Conservation (phyloP, 2,329 filamentous ascomycete species). For the Hortaea werneckii region DNA sequence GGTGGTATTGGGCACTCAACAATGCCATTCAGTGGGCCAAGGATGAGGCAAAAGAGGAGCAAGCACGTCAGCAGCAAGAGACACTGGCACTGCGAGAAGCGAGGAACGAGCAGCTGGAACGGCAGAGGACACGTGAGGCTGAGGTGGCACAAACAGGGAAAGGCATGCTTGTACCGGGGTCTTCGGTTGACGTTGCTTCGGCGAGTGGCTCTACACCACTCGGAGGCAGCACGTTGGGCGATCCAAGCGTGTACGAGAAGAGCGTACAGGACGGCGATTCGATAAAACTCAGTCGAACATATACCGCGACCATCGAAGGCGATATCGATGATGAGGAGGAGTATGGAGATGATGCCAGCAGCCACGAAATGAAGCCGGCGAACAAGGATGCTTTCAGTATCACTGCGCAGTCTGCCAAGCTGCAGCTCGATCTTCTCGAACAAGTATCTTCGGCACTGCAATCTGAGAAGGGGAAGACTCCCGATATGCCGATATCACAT, state of each 20-base stretch:
- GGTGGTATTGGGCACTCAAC: conserved; percentile 98
- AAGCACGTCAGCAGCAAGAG: conserved; percentile 62
- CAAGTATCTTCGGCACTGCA: conserved; percentile 77
- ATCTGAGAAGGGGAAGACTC: conserved; percentile 58
- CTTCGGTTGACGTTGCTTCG: conserved; percentile 40
- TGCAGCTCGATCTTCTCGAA: conserved; percentile 84
- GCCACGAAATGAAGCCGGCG: conserved; percentile 58
- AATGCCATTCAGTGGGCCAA: conserved; percentile 98
- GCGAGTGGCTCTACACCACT: conserved; percentile 29
- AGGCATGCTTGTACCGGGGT: conserved; percentile 27
- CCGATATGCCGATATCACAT: conserved; percentile 64
- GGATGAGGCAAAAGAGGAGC: conserved; percentile 88
- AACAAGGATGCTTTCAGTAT: conserved; percentile 95
- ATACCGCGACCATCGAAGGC: conserved; percentile 43
- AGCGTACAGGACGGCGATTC: conserved; percentile 47
- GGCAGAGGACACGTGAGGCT: conserved; percentile 27
- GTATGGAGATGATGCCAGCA: conserved; percentile 70
- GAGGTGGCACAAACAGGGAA: conserved; percentile 13
- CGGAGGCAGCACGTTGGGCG: conserved; percentile 43
- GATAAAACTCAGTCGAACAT: conserved; percentile 35
- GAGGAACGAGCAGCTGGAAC: conserved; percentile 62
- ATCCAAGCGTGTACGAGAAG: conserved; percentile 49
- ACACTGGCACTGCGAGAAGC: conserved; percentile 69
- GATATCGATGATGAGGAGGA: conserved; percentile 60
- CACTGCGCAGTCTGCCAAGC: conserved; percentile 84